Conservation (phyloP, 176 grass and related monocot genomes). For the Thalia dealbata region DNA sequence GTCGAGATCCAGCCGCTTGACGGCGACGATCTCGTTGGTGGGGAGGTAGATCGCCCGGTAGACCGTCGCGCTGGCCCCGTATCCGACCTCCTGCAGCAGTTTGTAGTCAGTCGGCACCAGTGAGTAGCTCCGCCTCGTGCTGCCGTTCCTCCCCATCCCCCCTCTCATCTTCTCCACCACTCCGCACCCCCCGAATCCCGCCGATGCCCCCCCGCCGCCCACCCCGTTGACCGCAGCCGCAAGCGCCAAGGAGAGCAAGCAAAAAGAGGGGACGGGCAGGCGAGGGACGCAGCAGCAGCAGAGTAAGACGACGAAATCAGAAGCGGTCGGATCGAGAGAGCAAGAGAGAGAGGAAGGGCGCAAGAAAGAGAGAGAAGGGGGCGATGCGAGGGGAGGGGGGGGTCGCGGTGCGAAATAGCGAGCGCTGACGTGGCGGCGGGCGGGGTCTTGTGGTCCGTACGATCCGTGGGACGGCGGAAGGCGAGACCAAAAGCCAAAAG, state of each 20-base stretch:
- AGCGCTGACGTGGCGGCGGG: conserved; percentile 1
- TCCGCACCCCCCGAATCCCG: conserved; percentile 1
- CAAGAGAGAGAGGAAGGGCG: background rate
- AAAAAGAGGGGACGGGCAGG: background rate
- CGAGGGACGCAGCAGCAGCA: background rate
- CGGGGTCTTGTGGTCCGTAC: conserved; percentile 1
- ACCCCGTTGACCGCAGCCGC: conserved; percentile 37
- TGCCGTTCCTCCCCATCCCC: conserved; percentile 24
- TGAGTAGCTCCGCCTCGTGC: conserved; percentile 42
- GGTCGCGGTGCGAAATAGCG: too few relatives aligned
- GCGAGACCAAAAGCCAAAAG: background rate
- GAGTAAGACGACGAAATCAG: background rate
- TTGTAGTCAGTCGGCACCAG: conserved; percentile 49
- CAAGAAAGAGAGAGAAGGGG: too few relatives aligned
- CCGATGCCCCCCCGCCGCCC: conserved; percentile 17
- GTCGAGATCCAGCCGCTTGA: conserved; percentile 99
- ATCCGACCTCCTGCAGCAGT: conserved; percentile 72
- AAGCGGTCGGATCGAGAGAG: background rate
- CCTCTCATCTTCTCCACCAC: conserved; percentile 8
- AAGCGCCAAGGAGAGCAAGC: background rate
- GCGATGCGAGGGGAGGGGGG: too few relatives aligned
- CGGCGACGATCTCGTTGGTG: conserved; percentile 51
- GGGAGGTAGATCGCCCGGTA: conserved; percentile 76
- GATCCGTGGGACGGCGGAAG: background rate
- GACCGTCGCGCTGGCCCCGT: conserved; percentile 86